Percentiles rank a stretch among this genome's conserved stretches.
Conservation (phyloP, 2,329 filamentous ascomycete genomes). For the Plectosphaerella plurivora region DNA sequence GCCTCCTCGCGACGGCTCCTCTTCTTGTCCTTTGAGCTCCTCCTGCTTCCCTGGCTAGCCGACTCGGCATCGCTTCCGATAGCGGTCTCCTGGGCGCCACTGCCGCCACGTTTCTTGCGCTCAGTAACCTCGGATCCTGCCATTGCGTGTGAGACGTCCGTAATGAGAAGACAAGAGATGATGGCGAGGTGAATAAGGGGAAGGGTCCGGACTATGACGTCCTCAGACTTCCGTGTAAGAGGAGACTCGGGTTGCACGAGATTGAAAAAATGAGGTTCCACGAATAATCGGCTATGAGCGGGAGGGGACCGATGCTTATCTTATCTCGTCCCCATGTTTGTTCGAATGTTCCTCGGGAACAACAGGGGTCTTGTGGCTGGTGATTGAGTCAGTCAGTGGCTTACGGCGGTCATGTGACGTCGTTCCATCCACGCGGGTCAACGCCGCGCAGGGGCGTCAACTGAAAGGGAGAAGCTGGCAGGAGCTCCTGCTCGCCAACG, state of each 20-base stretch:
- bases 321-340: constrained; percentile 1
- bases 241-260: background rate
- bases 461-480: no score
- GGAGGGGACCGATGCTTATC: constrained; percentile 5
- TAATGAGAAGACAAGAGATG: background rate
- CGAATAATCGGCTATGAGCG: background rate
- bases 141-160: constrained; percentile 17
- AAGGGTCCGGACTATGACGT: background rate
- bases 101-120: constrained; percentile 27
- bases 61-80: constrained; percentile 9
- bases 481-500: background rate
- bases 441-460: no score
- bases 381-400: no score
- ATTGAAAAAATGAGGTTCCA: constrained; percentile 10
- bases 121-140: constrained; percentile 19
- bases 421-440: no score
- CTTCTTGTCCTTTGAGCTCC: constrained; percentile 13
- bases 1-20: constrained; percentile 7
- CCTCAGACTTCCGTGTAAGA: background rate
- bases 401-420: no score
- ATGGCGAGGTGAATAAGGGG: constrained; percentile 4
- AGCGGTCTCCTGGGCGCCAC: constrained; percentile 11
- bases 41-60: constrained; percentile 11
- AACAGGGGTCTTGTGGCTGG: no score
- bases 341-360: no score